Evolutionary conservation across 345 rosid genomes (phyloP).

Genomic region (Linum lewisii): DNA sequence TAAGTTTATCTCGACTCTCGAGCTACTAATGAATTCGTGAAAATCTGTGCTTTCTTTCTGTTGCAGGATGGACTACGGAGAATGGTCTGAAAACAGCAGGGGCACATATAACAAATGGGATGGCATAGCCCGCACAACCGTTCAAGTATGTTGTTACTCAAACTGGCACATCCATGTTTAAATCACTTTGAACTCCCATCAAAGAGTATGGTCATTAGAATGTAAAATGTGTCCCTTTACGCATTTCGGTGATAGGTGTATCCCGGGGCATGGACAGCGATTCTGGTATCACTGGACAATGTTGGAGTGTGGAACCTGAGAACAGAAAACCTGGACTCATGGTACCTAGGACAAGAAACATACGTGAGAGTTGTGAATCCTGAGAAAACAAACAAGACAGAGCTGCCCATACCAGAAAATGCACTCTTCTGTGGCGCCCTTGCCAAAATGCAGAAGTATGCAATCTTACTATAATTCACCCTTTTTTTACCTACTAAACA

Average conservation of each 20-base stretch:
- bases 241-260: slow-evolving; percentile 44
- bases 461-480: background rate
- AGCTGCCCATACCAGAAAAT: slow-evolving; percentile 70
- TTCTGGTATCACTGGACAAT: slow-evolving; percentile 86
- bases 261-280: slow-evolving; percentile 97
- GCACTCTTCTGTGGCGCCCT: slow-evolving; percentile 86
- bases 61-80: slow-evolving; percentile 94
- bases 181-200: too few relatives aligned
- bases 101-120: slow-evolving; percentile 99
- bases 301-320: slow-evolving; percentile 97
- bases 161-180: too few relatives aligned
- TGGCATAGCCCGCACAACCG: slow-evolving; percentile 82
- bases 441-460: slow-evolving; percentile 54
- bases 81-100: slow-evolving; percentile 93
- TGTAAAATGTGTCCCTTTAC: background rate
- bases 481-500: background rate
- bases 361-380: slow-evolving; percentile 87
- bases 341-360: slow-evolving; percentile 99
- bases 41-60: slow-evolving; percentile 6
- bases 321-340: slow-evolving; percentile 90
- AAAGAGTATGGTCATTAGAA: background rate
- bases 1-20: background rate
- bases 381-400: slow-evolving; percentile 84
- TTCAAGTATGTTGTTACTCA: slow-evolving; percentile 43
- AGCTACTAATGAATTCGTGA: background rate